Conservation (phyloP, 805 yeast species). For the Komagataella populi region DNA sequence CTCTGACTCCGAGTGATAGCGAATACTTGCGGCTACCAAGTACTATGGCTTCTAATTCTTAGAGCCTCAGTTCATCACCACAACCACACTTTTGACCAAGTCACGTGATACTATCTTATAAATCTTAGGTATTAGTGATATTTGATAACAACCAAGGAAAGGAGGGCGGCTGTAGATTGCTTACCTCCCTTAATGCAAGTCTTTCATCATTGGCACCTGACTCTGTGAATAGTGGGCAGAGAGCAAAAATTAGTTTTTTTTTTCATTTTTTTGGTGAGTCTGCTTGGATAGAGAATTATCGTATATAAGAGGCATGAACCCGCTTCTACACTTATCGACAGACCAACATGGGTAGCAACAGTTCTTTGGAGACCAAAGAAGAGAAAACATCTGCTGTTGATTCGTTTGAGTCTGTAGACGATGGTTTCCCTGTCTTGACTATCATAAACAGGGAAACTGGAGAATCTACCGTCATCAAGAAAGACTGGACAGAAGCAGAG, state of each 20-base stretch:
- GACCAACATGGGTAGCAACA: neutral
- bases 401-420: neutral
- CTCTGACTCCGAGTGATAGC: neutral
- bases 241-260: neutral
- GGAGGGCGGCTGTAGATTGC: neutral
- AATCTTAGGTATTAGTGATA: no score
- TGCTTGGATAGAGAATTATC: neutral
- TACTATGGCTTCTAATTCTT: neutral
- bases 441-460: conserved; percentile 2
- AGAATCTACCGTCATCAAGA: conserved; percentile 2
- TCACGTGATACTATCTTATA: neutral
- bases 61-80: neutral
- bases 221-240: neutral
- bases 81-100: neutral
- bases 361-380: neutral
- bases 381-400: neutral
- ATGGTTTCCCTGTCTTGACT: neutral
- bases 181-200: neutral
- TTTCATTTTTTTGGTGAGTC: neutral
- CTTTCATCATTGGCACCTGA: neutral
- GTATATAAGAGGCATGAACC: neutral
- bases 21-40: neutral
- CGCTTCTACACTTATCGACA: neutral
- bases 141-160: neutral
- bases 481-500: conserved; percentile 9